A percentile compares a stretch with the other conserved stretches of the same genome.
phyloP scores from a whole-genome alignment of 2,329 filamentous ascomycete species.

The Boeremia lycopersici region DNA sequence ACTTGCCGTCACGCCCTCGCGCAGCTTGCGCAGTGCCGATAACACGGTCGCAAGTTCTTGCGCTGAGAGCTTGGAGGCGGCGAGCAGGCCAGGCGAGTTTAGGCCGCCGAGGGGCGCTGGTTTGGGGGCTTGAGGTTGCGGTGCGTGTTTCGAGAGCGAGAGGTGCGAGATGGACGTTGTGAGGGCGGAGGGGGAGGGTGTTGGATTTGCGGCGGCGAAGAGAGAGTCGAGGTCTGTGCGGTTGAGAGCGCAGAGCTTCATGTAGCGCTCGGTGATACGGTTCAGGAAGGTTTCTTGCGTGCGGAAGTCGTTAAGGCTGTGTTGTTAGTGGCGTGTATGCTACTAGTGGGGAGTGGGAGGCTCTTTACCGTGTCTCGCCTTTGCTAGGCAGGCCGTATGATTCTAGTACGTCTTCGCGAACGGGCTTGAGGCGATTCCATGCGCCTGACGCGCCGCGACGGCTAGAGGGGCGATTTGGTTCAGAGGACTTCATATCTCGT shows the following conservation, averaged over 20 bases:
- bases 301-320: constrained; percentile 65
- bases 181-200: constrained; percentile 12
- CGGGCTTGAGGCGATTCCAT: constrained; percentile 66
- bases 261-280: constrained; percentile 85
- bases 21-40: constrained; percentile 85
- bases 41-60: constrained; percentile 75
- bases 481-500: constrained; percentile 38
- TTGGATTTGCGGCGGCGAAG: constrained; percentile 67
- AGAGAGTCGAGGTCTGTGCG: constrained; percentile 75
- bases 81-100: constrained; percentile 30
- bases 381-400: constrained; percentile 86
- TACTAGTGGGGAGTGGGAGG: background rate
- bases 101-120: constrained; percentile 9
- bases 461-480: constrained; percentile 42
- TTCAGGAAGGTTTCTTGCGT: constrained; percentile 85
- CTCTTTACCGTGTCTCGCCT: constrained; percentile 76
- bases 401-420: constrained; percentile 77
- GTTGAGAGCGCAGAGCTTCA: constrained; percentile 82
- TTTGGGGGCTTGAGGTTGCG: constrained; percentile 10
- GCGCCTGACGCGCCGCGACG: constrained; percentile 47
- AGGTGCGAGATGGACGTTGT: constrained; percentile 19
- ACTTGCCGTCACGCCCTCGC: constrained; percentile 85
- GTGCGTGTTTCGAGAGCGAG: constrained; percentile 29
- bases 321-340: background rate
- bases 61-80: constrained; percentile 37